phyloP scores from a whole-genome alignment of 1,284 basidiomycete species.

The Ceraceosorus guamensis region DNA sequence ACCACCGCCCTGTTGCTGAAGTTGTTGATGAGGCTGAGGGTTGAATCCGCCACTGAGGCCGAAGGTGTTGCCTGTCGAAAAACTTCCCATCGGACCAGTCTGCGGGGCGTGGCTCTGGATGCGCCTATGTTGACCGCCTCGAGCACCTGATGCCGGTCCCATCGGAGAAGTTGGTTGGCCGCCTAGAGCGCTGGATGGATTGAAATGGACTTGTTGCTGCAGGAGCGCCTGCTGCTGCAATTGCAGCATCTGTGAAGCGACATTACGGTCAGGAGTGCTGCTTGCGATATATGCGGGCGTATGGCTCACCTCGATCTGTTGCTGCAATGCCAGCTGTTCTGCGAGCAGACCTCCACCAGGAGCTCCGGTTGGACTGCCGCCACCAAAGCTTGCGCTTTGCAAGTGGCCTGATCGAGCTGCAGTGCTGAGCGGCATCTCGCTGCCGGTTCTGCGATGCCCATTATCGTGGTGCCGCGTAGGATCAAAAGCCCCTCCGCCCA shows the following conservation, averaged over 20 bases:
- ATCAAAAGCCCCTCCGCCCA: constrained; percentile 29
- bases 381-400: constrained; percentile 64
- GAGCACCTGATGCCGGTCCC: constrained; percentile 4
- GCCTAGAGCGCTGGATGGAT: constrained; percentile 10
- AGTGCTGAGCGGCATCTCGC: constrained; percentile 28
- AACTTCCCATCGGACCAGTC: constrained; percentile 60
- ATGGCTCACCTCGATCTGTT: constrained; percentile 46
- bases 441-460: constrained; percentile 29
- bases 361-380: constrained; percentile 61
- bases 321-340: constrained; percentile 51
- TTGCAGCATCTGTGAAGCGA: constrained; percentile 31
- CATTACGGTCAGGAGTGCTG: too few relatives aligned
- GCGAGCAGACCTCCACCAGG: constrained; percentile 46
- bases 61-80: constrained; percentile 39
- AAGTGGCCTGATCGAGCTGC: constrained; percentile 20
- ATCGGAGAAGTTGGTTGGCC: constrained; percentile 9
- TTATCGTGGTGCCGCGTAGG: constrained; percentile 18
- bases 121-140: constrained; percentile 60
- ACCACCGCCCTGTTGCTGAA: constrained; percentile 3
- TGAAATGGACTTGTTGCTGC: constrained; percentile 47
- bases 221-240: constrained; percentile 50
- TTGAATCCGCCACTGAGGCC: constrained; percentile 4
- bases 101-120: constrained; percentile 65
- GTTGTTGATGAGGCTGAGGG: constrained; percentile 13
- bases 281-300: too few relatives aligned